These are phyloP conservation scores for Hagleromyces aurorensis DNA, from an alignment of 805 yeast species.

Conservation along the genomic window DNA sequence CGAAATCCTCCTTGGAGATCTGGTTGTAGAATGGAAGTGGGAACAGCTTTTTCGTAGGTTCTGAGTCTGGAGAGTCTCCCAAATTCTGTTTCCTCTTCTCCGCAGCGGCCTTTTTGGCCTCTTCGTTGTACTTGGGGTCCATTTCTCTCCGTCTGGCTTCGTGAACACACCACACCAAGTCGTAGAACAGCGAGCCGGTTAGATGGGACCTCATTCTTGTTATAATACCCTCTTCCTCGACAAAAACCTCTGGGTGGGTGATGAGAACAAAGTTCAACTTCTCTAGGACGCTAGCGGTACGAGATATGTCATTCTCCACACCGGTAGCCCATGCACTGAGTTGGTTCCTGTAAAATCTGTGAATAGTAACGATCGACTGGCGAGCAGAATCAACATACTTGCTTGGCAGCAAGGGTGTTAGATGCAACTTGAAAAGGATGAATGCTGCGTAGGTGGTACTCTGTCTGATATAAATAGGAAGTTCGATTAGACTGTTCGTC, in stretches of 20 bases:
- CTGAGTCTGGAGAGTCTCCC: conserved; percentile 17
- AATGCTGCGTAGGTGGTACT: conserved; percentile 77
- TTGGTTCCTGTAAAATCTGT: conserved; percentile 78
- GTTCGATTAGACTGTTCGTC: conserved; percentile 62
- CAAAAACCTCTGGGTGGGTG: conserved; percentile 78
- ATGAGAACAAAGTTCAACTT: conserved; percentile 79
- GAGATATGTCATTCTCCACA: conserved; percentile 80
- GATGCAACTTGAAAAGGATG: conserved; percentile 69
- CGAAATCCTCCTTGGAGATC: conserved; percentile 81
- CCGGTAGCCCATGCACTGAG: conserved; percentile 80
- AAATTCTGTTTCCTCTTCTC: conserved; percentile 19
- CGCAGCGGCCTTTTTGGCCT: conserved; percentile 30
- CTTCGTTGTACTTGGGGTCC: conserved; percentile 32
- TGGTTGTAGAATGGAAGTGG: conserved; percentile 90
- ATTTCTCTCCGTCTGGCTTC: conserved; percentile 75
- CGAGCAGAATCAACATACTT: conserved; percentile 79
- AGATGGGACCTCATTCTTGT: conserved; percentile 86
- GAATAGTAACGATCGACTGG: conserved; percentile 89
- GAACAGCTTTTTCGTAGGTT: conserved; percentile 35
- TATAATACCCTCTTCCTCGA: conserved; percentile 66
- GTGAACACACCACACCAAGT: conserved; percentile 88
- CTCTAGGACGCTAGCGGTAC: conserved; percentile 87
- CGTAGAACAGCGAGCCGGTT: conserved; percentile 86
- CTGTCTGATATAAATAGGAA: conserved; percentile 81
- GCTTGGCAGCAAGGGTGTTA: conserved; percentile 61